These are phyloP conservation scores for Claviceps sp. DNA, from an alignment of 2,329 filamentous ascomycete genomes.

Conservation along the genomic window DNA sequence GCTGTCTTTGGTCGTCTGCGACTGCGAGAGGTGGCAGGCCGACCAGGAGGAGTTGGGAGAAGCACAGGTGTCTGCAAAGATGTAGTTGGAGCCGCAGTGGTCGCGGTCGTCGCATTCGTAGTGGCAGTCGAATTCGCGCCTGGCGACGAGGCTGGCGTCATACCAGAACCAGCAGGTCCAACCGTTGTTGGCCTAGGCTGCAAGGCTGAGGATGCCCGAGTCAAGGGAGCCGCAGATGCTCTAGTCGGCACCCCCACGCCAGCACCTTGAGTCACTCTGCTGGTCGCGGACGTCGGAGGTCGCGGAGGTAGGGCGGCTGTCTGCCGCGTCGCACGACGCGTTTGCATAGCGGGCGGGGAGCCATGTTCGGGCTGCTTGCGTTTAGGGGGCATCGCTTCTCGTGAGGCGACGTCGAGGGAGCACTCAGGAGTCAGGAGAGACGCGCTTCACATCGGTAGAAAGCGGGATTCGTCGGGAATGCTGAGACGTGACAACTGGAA, in stretches of 20 bases:
- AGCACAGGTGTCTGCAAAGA: conserved; percentile 9
- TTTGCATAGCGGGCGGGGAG: conserved; percentile 10
- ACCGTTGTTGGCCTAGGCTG: neutral
- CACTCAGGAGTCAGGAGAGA: no score
- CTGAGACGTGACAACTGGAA: neutral
- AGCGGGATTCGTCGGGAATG: neutral
- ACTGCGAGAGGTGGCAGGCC: conserved; percentile 11
- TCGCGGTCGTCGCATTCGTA: neutral
- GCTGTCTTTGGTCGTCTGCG: conserved; percentile 8
- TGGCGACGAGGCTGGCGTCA: neutral
- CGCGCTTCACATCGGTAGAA: no score
- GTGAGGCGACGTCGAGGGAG: neutral
- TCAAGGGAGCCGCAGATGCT: neutral
- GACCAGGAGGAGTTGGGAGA: conserved; percentile 8
- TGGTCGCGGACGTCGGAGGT: conserved; percentile 9
- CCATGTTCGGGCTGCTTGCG: conserved; percentile 21
- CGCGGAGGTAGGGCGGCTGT: conserved; percentile 19
- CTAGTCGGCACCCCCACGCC: neutral
- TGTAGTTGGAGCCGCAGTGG: conserved; percentile 6
- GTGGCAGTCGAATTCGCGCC: neutral
- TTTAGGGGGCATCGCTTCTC: conserved; percentile 21
- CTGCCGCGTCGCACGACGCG: conserved; percentile 28
- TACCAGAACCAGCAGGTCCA: neutral
- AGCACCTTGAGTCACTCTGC: conserved; percentile 5
- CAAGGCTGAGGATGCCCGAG: neutral